Base-by-base conservation (phyloP, 75 land plant species). In the Cupressus sempervirens region DNA sequence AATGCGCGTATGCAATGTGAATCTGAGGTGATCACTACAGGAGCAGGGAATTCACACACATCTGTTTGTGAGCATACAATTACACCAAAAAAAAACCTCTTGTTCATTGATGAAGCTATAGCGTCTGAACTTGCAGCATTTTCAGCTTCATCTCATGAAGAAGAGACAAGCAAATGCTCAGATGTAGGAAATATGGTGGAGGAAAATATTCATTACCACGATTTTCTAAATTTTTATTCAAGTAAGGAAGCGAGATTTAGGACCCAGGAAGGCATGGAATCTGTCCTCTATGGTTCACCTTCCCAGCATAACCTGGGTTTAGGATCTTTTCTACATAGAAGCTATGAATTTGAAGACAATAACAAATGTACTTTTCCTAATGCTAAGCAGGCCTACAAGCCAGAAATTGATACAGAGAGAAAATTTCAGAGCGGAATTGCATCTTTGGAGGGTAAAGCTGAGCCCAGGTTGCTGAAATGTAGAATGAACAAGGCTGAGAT, bases 141-240 rank as follows among this genome's bases (percentile, higher is more conserved):
- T 79, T 79, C 81, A 79, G 81, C 81, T 79, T 79, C 81, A 40
- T n/a, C 81, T 45, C 50, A 45, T 79, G 48, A 43, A 79, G 50
- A 41, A 45, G 46, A 79, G 40, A 45, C 43, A 45, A 79, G 81
- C 23, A 43, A 79, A 79, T 41, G 50, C 81, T 26, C 81, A 45
- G 48, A 45, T 23, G 50, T 43, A 79, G 81, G 46, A 79, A 79
- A 45, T 79, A 41, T 79, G 46, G 30, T 43, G 45, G 30, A 43
- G 46, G 81, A 45, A 36, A 38, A 76, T 26, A 79, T 26, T 43
- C 40, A 45, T 79, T 76, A 76, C 79, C 43, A 76, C 20, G 81
- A 79, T 79, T 41, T 10, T 79, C 81, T 9, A 41, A 41, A 79
- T 79, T 41, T 79, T 45, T 79, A 79, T 79, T 43, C 46, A n/a